A percentile compares a stretch with the other conserved stretches of the same genome.
These are phyloP conservation scores for Tolypocladium ovalisporum DNA, from an alignment of 2,329 filamentous ascomycete genomes.

Conservation along the genomic window DNA sequence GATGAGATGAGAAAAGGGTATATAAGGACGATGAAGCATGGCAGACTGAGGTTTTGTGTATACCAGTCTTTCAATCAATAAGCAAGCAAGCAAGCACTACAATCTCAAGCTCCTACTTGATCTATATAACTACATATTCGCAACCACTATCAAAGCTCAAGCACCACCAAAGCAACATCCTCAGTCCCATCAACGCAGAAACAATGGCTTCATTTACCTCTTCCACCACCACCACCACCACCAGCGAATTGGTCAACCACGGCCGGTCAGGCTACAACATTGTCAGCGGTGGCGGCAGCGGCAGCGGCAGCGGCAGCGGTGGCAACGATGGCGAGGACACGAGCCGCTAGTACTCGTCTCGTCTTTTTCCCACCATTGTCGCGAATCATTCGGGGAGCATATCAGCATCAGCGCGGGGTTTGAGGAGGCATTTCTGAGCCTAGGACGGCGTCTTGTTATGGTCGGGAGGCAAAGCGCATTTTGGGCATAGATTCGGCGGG, in stretches of 20 bases:
- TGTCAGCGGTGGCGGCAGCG: conserved; percentile 13
- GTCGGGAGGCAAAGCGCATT: background rate
- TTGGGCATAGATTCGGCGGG: background rate
- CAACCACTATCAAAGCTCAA: background rate
- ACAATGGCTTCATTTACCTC: conserved; percentile 11
- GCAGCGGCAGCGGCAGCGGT: conserved; percentile 9
- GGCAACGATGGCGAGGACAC: conserved; percentile 15
- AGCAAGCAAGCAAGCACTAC: background rate
- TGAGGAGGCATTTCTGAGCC: background rate
- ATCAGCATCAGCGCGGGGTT: background rate
- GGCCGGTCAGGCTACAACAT: conserved; percentile 34
- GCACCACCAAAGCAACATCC: conserved; percentile 3
- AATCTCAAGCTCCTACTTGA: background rate
- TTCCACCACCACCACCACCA: conserved; percentile 13
- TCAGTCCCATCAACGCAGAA: background rate
- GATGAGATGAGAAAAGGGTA: background rate
- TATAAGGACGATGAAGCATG: background rate
- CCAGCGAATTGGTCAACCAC: conserved; percentile 20
- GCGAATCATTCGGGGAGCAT: too few relatives aligned
- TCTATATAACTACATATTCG: background rate
- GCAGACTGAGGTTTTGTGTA: background rate
- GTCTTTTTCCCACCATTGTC: background rate
- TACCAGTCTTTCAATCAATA: background rate
- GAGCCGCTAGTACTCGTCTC: background rate
- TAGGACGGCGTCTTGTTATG: background rate